These are phyloP conservation scores for Nannizzia gypsea DNA, from an alignment of 2,329 filamentous ascomycete species.

Conservation along the genomic window DNA sequence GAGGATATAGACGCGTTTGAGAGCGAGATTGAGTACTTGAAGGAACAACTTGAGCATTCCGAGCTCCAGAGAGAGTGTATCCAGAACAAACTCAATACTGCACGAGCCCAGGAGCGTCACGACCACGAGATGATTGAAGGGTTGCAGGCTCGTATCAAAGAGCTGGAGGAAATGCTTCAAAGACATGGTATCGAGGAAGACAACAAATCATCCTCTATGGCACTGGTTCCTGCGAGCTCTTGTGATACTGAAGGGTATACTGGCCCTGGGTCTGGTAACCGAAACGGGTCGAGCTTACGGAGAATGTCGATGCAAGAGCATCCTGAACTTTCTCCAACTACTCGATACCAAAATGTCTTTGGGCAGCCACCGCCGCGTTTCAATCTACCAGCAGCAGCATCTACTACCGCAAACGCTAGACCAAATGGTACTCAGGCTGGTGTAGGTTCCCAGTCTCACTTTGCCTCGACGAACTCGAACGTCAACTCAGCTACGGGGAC, in stretches of 20 bases:
- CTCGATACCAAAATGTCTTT: slow-evolving; percentile 10
- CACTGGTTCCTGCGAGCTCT: not conserved
- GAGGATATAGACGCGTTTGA: not conserved
- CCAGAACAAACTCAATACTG: not conserved
- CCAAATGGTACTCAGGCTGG: too few relatives aligned
- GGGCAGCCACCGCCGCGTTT: slow-evolving; percentile 13
- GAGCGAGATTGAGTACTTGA: not conserved
- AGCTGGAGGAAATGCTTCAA: slow-evolving; percentile 1
- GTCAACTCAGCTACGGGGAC: not conserved
- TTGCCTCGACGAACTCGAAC: not conserved
- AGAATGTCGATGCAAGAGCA: not conserved
- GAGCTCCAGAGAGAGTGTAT: not conserved
- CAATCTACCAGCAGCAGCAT: not conserved
- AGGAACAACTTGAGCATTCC: slow-evolving; percentile 1
- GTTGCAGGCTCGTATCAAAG: slow-evolving; percentile 5
- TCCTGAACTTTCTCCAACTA: not conserved
- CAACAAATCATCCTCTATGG: not conserved
- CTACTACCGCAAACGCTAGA: not conserved
- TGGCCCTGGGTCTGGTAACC: not conserved
- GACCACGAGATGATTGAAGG: slow-evolving; percentile 5
- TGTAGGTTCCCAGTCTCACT: not conserved
- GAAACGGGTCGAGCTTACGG: not conserved
- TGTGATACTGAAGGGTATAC: not conserved
- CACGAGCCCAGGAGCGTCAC: slow-evolving; percentile 1
- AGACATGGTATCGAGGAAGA: not conserved